phyloP scores from a whole-genome alignment of 192 early-diverging fungal genomes.

The Coemansia sp. region DNA sequence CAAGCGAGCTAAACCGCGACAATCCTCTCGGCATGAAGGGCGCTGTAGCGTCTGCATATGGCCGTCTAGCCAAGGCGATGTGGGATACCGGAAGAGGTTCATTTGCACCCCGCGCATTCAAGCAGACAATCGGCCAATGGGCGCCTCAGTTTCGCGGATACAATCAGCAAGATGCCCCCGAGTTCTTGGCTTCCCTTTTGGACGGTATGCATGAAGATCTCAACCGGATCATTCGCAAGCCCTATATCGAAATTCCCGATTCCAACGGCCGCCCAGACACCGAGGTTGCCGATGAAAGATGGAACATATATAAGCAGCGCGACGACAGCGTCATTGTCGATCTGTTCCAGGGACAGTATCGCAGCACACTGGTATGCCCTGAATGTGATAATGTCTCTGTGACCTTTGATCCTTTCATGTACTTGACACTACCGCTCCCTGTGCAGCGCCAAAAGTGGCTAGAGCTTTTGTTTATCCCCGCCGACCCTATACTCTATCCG shows the following conservation, averaged over 20 bases:
- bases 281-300: constrained; percentile 68
- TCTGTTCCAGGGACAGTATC: constrained; percentile 74
- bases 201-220: constrained; percentile 88
- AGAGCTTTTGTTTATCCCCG: constrained; percentile 54
- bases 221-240: constrained; percentile 77
- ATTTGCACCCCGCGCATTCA: constrained; percentile 77
- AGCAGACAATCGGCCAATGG: constrained; percentile 59
- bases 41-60: constrained; percentile 68
- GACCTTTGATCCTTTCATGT: constrained; percentile 85
- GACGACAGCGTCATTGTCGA: constrained; percentile 81
- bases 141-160: constrained; percentile 65
- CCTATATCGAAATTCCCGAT: constrained; percentile 79
- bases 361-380: constrained; percentile 60
- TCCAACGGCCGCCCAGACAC: constrained; percentile 63
- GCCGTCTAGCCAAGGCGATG: constrained; percentile 61
- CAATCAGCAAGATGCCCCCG: constrained; percentile 84
- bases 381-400: constrained; percentile 62
- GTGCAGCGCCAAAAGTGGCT: constrained; percentile 63
- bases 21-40: constrained; percentile 78
- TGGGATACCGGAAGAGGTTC: constrained; percentile 59
- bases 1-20: constrained; percentile 64
- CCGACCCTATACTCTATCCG: constrained; percentile 31
- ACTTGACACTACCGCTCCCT: constrained; percentile 74
- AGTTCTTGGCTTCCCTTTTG: constrained; percentile 75
- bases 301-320: constrained; percentile 72